Conservation (phyloP, 176 grass and related monocot genomes). For the Musa schizocarpa region DNA sequence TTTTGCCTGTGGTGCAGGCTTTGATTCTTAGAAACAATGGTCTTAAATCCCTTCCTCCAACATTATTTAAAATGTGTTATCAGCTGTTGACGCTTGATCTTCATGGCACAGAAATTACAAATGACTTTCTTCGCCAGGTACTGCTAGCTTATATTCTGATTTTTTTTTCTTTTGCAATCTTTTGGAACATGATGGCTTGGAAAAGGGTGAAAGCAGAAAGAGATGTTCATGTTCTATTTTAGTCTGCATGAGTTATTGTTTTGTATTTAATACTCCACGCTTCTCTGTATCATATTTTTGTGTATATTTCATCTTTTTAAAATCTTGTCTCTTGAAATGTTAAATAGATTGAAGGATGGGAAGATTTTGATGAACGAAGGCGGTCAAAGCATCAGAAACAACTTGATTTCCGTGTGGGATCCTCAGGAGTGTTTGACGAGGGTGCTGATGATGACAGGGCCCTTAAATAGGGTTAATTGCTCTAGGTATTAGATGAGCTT, state of each 20-base stretch:
- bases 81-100: conserved; percentile 76
- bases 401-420: conserved; percentile 87
- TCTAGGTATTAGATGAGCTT: too few species aligned
- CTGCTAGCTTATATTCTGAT: neutral
- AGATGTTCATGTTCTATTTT: too few species aligned
- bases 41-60: conserved; percentile 56
- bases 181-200: neutral
- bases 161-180: neutral
- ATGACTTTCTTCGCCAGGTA: conserved; percentile 87
- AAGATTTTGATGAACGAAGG: conserved; percentile 71
- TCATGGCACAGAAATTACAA: conserved; percentile 93
- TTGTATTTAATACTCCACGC: too few species aligned
- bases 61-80: conserved; percentile 57
- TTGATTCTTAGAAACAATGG: conserved; percentile 80
- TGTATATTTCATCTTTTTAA: neutral
- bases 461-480: neutral
- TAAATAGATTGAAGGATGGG: conserved; percentile 75
- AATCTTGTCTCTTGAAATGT: neutral
- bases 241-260: too few species aligned
- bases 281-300: neutral
- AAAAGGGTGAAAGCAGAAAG: too few species aligned
- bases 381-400: conserved; percentile 89
- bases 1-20: conserved; percentile 35
- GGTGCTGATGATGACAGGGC: conserved; percentile 56
- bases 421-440: conserved; percentile 86